phyloP scores from a whole-genome alignment of 2,329 filamentous ascomycete species.

The Fusarium abutilonis region DNA sequence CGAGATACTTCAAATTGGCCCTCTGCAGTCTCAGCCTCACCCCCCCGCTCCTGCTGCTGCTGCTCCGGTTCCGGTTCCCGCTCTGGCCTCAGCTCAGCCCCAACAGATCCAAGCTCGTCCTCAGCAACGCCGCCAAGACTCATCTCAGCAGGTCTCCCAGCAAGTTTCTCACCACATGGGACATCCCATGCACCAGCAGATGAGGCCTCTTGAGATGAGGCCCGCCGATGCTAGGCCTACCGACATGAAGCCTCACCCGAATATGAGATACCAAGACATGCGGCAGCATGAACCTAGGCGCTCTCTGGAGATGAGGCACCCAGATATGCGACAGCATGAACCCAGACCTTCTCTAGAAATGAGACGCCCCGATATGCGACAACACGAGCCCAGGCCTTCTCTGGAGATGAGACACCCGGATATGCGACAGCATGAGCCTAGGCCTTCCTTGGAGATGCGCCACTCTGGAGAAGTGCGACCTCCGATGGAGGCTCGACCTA shows the following conservation, averaged over 20 bases:
- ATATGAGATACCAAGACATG: conserved; percentile 3
- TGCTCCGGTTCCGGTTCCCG: background rate
- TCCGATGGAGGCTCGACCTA: conserved; percentile 26
- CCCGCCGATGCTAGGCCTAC: background rate
- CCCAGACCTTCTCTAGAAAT: conserved; percentile 9
- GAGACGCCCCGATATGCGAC: conserved; percentile 17
- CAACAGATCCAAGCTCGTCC: conserved; percentile 26
- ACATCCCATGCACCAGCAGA: conserved; percentile 33
- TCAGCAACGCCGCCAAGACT: conserved; percentile 20
- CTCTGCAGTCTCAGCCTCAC: conserved; percentile 13
- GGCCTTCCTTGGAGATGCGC: conserved; percentile 34
- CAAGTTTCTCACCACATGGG: conserved; percentile 27
- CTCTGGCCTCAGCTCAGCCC: background rate
- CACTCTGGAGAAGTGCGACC: conserved; percentile 32
- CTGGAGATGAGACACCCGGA: conserved; percentile 28
- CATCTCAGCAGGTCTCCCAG: conserved; percentile 28
- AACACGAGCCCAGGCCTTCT: conserved; percentile 31
- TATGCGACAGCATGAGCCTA: conserved; percentile 28
- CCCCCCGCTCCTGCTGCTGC: too few relatives aligned
- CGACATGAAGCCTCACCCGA: conserved; percentile 6
- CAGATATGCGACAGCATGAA: background rate
- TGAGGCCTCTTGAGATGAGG: conserved; percentile 14
- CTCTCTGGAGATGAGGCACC: background rate
- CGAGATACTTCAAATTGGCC: conserved; percentile 35
- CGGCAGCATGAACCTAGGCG: background rate